Conservation (phyloP, 495 filamentous ascomycete species). For the Xylaria flabelliformis region DNA sequence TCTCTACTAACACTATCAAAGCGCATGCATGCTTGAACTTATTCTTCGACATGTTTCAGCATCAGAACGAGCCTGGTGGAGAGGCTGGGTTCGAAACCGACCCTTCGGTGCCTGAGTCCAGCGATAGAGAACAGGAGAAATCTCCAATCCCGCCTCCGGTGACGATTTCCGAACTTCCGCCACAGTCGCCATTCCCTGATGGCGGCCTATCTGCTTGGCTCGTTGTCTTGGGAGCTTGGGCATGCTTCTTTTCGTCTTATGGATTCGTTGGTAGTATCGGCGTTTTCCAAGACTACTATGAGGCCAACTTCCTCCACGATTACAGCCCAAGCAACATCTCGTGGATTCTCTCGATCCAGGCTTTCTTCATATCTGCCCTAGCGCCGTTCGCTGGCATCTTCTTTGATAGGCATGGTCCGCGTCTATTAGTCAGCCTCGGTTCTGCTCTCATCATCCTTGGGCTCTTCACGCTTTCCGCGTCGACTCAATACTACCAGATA, state of each 20-base stretch:
- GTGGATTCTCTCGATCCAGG: constrained; percentile 48
- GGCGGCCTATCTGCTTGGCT: constrained; percentile 42
- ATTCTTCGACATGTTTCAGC: background rate
- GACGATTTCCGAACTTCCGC: background rate
- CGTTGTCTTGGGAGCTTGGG: constrained; percentile 36
- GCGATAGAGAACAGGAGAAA: background rate
- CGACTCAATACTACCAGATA: constrained; percentile 39
- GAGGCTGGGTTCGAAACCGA: background rate
- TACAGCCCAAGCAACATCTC: constrained; percentile 42
- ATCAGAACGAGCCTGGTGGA: background rate
- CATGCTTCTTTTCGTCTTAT: constrained; percentile 36
- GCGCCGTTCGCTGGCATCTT: constrained; percentile 45
- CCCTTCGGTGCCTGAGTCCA: constrained; percentile 1
- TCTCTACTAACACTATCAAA: background rate
- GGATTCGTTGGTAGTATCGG: constrained; percentile 39
- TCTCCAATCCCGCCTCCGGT: background rate
- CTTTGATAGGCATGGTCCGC: constrained; percentile 43
- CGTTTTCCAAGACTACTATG: constrained; percentile 38
- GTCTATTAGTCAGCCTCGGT: constrained; percentile 34
- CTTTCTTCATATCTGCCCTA: constrained; percentile 38
- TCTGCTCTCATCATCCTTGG: constrained; percentile 40
- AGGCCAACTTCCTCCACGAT: constrained; percentile 33
- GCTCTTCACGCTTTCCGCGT: constrained; percentile 21
- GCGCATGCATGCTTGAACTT: background rate
- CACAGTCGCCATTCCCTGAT: constrained; percentile 30